Base-by-base conservation (phyloP, 2,329 filamentous ascomycete genomes). In the Cordyceps pruinosa region DNA sequence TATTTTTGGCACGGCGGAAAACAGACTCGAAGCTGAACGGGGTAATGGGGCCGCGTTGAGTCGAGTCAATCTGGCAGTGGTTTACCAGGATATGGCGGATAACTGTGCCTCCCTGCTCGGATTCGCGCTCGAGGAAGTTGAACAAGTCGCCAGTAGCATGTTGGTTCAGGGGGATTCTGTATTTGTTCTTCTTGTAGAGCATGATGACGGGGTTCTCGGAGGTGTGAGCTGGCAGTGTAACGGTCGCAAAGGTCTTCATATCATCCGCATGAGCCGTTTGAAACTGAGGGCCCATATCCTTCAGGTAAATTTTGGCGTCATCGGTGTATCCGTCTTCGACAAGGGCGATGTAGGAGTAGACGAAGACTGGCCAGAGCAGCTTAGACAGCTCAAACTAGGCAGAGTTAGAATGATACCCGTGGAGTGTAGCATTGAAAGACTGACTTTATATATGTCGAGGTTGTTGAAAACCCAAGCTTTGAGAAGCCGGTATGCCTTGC, bases 341-440 rank as follows among this genome's bases (percentile, higher is more conserved):
- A 56, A 97, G 81, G 58, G 90, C 86, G 26, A 99, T 77, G 68
- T 89, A 97, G 0, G 90, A 94, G 72, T 99, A 96, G 51, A 97
- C 89, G 66, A 97, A 97, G 1, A 95, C 76, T 0, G 94, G 94
- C 91, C 94, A 99, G 17, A 96, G 75, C 4, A 97, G 77, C 63
- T 95, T 91, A 58, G 84, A 82, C 3, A 99, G 78, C 73, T 99
- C 94, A 45, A 93, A 90, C 84, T 92, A 61, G 13, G 59, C 12
- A 45, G 2, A n/a, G 50, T 67, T 35, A 70, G 62, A n/a, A 41
- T n/a, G 9, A 37, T 30, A 57, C 44, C 4, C 57, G 63, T 41
- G 66, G 32, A 39, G 35, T 5, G 19, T n/a, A 1, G 47, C 32
- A 30, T 32, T 21, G 15, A 21, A 21, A 15, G 4, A 59, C 73